Evolutionary conservation across 257 asterid species (phyloP).

Genomic region (Sherardia arvensis): DNA sequence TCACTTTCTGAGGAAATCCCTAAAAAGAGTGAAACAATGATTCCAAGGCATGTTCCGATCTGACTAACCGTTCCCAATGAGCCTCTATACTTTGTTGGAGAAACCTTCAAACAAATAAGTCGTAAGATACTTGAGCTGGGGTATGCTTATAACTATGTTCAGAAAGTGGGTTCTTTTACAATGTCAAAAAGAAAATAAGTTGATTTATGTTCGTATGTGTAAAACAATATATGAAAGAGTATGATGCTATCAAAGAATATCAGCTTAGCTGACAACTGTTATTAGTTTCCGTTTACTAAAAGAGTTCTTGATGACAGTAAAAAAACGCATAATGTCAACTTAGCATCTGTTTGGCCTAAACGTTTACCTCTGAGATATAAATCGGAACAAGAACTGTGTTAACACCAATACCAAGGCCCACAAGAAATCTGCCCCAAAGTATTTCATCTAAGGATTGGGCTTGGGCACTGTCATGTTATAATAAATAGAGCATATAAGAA

Average conservation of each 20-base stretch:
- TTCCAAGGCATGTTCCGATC: conserved; percentile 87
- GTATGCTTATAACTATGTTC: not conserved
- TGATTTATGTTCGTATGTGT: not conserved
- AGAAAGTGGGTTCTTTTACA: too few relatives aligned
- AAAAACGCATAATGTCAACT: not conserved
- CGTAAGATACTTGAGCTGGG: not conserved
- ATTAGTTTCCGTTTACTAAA: not conserved
- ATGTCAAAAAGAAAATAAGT: not conserved
- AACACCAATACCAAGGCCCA: conserved; percentile 89
- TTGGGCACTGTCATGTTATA: conserved; percentile 59
- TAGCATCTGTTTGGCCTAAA: conserved; percentile 5
- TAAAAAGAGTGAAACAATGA: conserved; percentile 51
- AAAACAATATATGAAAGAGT: not conserved
- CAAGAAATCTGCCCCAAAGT: conserved; percentile 74
- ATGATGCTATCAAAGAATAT: not conserved
- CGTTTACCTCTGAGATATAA: conserved; percentile 75
- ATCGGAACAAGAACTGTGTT: conserved; percentile 86
- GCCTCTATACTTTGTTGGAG: conserved; percentile 82
- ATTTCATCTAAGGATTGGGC: conserved; percentile 74
- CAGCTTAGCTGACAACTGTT: not conserved
- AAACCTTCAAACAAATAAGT: conserved; percentile 39
- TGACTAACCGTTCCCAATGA: conserved; percentile 67
- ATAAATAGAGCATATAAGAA: conserved; percentile 12
- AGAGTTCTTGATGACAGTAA: not conserved
- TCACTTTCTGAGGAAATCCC: conserved; percentile 64